Percentiles rank a stretch among this genome's conserved stretches.
These are phyloP conservation scores for Diaporthe sp. DNA, from an alignment of 2,329 filamentous ascomycete species.

Conservation along the genomic window DNA sequence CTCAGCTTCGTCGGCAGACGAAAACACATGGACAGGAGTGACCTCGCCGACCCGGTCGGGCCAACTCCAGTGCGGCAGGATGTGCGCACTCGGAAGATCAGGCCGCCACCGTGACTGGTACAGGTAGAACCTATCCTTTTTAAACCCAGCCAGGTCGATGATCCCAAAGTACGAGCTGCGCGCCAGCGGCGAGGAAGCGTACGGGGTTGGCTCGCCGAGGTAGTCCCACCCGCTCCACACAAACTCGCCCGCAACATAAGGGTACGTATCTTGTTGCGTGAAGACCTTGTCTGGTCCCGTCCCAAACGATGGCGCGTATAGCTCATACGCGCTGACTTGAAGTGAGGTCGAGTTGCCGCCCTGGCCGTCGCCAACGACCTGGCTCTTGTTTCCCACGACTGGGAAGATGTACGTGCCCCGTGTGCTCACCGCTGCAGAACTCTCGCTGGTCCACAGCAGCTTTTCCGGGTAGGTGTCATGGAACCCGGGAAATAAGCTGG, in stretches of 20 bases:
- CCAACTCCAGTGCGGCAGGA: conserved; percentile 71
- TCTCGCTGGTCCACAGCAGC: conserved; percentile 10
- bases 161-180: conserved; percentile 70
- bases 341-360: conserved; percentile 55
- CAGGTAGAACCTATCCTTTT: conserved; percentile 68
- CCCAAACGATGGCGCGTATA: conserved; percentile 61
- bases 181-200: conserved; percentile 51
- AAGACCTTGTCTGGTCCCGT: conserved; percentile 68
- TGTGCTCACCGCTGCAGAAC: neutral
- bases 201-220: conserved; percentile 65
- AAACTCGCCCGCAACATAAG: conserved; percentile 67
- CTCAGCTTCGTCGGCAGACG: conserved; percentile 66
- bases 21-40: conserved; percentile 69
- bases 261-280: conserved; percentile 59
- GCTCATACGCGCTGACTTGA: conserved; percentile 65
- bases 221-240: conserved; percentile 67
- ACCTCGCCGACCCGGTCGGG: conserved; percentile 60
- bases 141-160: conserved; percentile 69
- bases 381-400: conserved; percentile 55
- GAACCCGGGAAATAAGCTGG: conserved; percentile 1
- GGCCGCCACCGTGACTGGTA: conserved; percentile 69
- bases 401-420: conserved; percentile 66
- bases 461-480: neutral
- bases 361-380: conserved; percentile 52
- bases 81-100: conserved; percentile 62